These are phyloP conservation scores for Perkinsus marinus DNA, from an alignment of 169 alveolate species.

Conservation along the genomic window DNA sequence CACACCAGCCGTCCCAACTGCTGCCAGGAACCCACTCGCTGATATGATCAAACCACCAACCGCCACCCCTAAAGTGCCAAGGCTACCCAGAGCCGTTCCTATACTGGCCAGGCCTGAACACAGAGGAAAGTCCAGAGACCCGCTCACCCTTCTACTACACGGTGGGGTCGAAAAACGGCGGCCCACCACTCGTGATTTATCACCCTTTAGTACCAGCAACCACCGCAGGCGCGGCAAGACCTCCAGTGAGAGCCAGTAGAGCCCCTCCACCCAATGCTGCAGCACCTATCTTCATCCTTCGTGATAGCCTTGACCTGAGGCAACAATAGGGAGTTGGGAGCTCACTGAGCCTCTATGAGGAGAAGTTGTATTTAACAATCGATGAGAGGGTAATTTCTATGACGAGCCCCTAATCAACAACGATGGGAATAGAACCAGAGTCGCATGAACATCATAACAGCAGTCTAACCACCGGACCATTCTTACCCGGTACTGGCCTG, in stretches of 20 bases:
- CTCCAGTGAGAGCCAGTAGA: conserved; percentile 66
- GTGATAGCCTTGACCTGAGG: neutral
- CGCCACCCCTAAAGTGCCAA: neutral
- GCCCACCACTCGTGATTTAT: too few species aligned
- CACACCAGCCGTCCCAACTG: conserved; percentile 40
- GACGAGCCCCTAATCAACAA: too few species aligned
- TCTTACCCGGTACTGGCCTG: neutral
- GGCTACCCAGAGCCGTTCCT: neutral
- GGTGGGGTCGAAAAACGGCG: too few species aligned
- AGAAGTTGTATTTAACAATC: too few species aligned
- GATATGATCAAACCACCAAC: neutral
- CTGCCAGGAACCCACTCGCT: conserved; percentile 8
- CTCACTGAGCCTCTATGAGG: too few species aligned
- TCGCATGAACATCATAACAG: neutral
- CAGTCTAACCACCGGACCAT: neutral
- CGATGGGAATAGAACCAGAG: too few species aligned
- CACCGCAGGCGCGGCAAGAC: conserved; percentile 67
- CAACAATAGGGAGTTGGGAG: neutral
- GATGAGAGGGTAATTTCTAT: too few species aligned
- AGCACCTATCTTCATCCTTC: conserved; percentile 48
- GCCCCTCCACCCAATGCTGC: conserved; percentile 72
- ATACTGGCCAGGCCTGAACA: neutral
- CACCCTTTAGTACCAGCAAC: conserved; percentile 58
- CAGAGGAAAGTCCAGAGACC: neutral
- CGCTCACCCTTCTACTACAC: neutral